Evolutionary conservation across 768 basidiomycete genomes (phyloP).

Genomic region (Leccinum fibrillosum): DNA sequence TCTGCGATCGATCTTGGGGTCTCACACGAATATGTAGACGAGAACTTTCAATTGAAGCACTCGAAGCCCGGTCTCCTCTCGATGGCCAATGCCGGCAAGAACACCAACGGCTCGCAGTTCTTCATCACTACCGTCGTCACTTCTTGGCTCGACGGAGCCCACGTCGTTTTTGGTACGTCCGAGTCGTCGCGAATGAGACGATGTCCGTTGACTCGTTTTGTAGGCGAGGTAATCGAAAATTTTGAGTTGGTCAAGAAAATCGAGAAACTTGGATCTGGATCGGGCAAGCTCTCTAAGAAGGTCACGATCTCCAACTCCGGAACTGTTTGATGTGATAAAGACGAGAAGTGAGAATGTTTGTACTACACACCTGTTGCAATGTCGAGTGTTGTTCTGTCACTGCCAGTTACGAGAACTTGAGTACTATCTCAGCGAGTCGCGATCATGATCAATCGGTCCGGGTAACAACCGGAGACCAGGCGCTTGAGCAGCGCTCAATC

Average conservation of each 20-base stretch:
- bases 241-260: neutral
- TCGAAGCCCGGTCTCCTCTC: conserved; percentile 63
- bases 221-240: conserved; percentile 10
- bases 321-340: neutral
- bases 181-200: neutral
- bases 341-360: neutral
- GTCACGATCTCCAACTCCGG: conserved; percentile 2
- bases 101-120: conserved; percentile 91
- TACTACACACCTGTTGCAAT: neutral
- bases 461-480: neutral
- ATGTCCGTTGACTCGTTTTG: neutral
- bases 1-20: neutral
- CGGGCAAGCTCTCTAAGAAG: neutral
- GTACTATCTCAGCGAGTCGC: neutral
- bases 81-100: conserved; percentile 77
- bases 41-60: conserved; percentile 82
- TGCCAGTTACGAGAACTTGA: neutral
- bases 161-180: conserved; percentile 17
- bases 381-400: neutral
- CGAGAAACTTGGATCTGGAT: neutral
- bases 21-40: conserved; percentile 49
- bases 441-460: neutral
- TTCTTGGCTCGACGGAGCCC: conserved; percentile 9
- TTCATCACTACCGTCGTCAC: conserved; percentile 85
- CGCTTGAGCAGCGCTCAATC: neutral